Percentiles rank a stretch among this genome's conserved stretches.
Evolutionary conservation across 2,329 filamentous ascomycete genomes (phyloP).

Genomic region (Hypoxylon sp.): DNA sequence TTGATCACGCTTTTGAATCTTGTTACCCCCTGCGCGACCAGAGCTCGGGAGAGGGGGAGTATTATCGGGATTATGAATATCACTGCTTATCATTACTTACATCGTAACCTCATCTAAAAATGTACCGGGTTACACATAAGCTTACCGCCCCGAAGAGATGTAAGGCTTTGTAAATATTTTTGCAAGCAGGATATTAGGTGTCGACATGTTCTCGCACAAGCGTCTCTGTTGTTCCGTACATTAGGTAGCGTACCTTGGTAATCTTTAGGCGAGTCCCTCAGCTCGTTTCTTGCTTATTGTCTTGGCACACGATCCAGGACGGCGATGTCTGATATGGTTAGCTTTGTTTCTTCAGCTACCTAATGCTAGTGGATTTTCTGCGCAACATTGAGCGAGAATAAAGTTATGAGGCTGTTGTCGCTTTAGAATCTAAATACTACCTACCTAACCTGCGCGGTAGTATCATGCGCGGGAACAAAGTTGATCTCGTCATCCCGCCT

Average conservation of each 20-base stretch:
- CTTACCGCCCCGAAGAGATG: conserved; percentile 15
- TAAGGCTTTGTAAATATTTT: neutral
- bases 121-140: conserved; percentile 21
- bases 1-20: conserved; percentile 39
- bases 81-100: conserved; percentile 35
- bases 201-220: neutral
- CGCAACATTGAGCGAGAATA: conserved; percentile 18
- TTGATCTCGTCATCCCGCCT: conserved; percentile 29
- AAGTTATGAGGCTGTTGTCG: conserved; percentile 26
- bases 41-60: conserved; percentile 24
- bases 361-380: neutral
- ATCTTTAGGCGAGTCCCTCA: conserved; percentile 21
- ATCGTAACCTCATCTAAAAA: conserved; percentile 20
- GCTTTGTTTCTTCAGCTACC: conserved; percentile 27
- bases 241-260: neutral
- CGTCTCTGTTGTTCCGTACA: neutral
- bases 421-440: conserved; percentile 25
- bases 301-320: conserved; percentile 48
- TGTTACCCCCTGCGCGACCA: conserved; percentile 31
- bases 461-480: conserved; percentile 21
- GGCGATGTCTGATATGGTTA: conserved; percentile 46
- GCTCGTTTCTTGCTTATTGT: conserved; percentile 46
- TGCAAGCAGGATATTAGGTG: neutral
- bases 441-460: conserved; percentile 28
- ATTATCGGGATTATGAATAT: conserved; percentile 27